Base-by-base conservation (phyloP, 176 grass and related monocot genomes). In the Juncus inflexus region DNA sequence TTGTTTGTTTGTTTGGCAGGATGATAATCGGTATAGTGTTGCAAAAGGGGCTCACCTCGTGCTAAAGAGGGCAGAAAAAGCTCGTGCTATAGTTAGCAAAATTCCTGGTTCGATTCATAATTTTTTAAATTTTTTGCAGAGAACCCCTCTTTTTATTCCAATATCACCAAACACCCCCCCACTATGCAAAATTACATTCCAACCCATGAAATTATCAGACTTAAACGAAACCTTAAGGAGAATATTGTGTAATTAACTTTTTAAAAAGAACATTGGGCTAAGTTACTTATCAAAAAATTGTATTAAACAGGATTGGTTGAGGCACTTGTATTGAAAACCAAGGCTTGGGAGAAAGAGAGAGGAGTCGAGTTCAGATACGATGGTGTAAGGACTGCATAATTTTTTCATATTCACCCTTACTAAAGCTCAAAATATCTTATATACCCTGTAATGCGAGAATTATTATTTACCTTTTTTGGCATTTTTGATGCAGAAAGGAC, bases 21-120 rank as follows among this genome's bases (percentile, higher is more conserved):
- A 86, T 4, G 79, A 86, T 58, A 95, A 83, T 64, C 81, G 85
- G 36, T 95, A 89, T 70, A 87, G 83, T 19, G 85, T 77, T 7
- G 86, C 79, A 28, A 95, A 83, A 83, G 90, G 90, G 3, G 81
- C 79, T 1, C 90, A 89, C 45, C 69, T 89, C 2, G 63, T 81
- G 63, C 64, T 89, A 5, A 88, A 89, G 55, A 82, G 82, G 2
- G 90, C 85, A 5, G 90, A 94, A 86, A 94, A 89, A 51, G 90
- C 79, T 2, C 90, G 90, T 11, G 7, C 76, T 35, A 15, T 95
- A 53, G 90, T 95, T 37, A 63, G 59, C 73, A 95, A 95, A 61
- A 95, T 95, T 55, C 90, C 90, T 42, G 85, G 90, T 89, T 40
- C 9, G 38, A 62, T 49, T 58, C 67, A 47, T 47, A 47, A 28